Conservation (phyloP, 2,329 filamentous ascomycete genomes). For the Trichoderma sp. region DNA sequence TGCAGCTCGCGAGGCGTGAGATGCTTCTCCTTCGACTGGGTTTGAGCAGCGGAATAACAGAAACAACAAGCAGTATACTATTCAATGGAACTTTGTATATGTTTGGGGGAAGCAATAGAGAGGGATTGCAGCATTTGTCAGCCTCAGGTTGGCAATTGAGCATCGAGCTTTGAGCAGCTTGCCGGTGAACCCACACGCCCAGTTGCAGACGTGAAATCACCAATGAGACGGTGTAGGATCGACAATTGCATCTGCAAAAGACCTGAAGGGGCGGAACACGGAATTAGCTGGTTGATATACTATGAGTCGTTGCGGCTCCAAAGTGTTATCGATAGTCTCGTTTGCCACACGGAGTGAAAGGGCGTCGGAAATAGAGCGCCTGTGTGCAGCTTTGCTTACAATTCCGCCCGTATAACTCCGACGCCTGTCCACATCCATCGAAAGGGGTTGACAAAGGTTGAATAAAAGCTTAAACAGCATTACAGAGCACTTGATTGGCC, state of each 20-base stretch:
- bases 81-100: not conserved
- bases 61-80: not conserved
- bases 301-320: not conserved
- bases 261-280: not conserved
- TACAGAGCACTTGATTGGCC: not conserved
- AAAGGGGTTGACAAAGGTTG: not conserved
- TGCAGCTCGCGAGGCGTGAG: not conserved
- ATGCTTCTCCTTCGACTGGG: not conserved
- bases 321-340: not conserved
- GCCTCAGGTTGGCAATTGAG: not conserved
- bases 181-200: not conserved
- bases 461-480: not conserved
- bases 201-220: not conserved
- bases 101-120: not conserved
- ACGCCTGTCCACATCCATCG: not conserved
- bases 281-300: not conserved
- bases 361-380: not conserved
- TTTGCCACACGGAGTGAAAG: not conserved
- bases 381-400: not conserved
- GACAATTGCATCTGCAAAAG: not conserved
- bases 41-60: not conserved
- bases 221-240: not conserved
- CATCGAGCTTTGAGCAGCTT: not conserved
- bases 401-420: not conserved
- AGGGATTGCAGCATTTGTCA: not conserved